Evolutionary conservation across 1,139 yeast species (phyloP).

Genomic region (Yamadazyma diddensiae): DNA sequence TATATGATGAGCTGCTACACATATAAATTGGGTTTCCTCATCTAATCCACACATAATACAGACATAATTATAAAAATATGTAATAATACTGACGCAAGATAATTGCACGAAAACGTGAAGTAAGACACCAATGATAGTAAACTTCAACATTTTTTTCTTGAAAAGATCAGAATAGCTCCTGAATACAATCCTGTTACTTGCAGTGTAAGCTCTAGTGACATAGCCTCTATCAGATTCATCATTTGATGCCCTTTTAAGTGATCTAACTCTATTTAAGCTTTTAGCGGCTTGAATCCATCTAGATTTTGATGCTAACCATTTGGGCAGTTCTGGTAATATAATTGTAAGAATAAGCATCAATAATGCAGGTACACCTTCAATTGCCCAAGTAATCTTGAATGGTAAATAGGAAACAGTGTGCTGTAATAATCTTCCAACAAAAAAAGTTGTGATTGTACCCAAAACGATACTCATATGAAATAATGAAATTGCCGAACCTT

Average conservation of each 20-base stretch:
- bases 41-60: slow-evolving; percentile 30
- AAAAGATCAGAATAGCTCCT: slow-evolving; percentile 22
- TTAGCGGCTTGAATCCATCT: slow-evolving; percentile 33
- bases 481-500: slow-evolving; percentile 23
- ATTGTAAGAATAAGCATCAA: slow-evolving; percentile 15
- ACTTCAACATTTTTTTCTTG: slow-evolving; percentile 19
- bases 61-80: slow-evolving; percentile 24
- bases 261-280: slow-evolving; percentile 15
- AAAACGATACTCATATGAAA: slow-evolving; percentile 20
- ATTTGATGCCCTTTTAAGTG: slow-evolving; percentile 9
- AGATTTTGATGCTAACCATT: slow-evolving; percentile 30
- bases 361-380: slow-evolving; percentile 25
- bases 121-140: slow-evolving; percentile 21
- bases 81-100: slow-evolving; percentile 21
- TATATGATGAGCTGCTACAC: slow-evolving; percentile 22
- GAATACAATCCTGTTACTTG: slow-evolving; percentile 18
- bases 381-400: slow-evolving; percentile 26
- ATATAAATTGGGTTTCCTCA: slow-evolving; percentile 14
- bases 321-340: slow-evolving; percentile 35
- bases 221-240: slow-evolving; percentile 20
- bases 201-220: slow-evolving; percentile 26
- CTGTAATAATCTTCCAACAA: slow-evolving; percentile 19
- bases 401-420: slow-evolving; percentile 13
- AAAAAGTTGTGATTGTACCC: slow-evolving; percentile 23
- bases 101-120: slow-evolving; percentile 27